These are phyloP conservation scores for Arabis hirsuta DNA, from an alignment of 345 rosid species.

Conservation along the genomic window DNA sequence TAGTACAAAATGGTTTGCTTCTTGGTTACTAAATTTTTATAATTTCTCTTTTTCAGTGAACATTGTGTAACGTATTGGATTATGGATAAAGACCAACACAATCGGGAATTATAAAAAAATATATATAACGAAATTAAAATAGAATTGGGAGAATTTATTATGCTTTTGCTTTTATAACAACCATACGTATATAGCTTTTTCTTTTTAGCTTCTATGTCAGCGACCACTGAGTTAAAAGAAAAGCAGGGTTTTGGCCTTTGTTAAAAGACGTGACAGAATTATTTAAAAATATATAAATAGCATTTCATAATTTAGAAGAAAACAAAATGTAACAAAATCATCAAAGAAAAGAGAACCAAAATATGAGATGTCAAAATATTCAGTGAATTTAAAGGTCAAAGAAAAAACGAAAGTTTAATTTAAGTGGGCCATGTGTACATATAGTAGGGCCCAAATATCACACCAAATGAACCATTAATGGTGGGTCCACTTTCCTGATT, in stretches of 20 bases:
- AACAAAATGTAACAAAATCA: neutral
- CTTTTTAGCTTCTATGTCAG: conserved; percentile 44
- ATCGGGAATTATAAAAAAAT: neutral
- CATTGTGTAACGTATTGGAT: neutral
- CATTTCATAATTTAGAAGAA: conserved; percentile 21
- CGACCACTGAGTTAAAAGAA: conserved; percentile 44
- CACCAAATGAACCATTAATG: conserved; percentile 31
- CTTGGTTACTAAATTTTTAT: neutral
- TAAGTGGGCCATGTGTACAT: conserved; percentile 35
- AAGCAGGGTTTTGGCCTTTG: conserved; percentile 46
- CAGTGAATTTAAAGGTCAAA: conserved; percentile 35
- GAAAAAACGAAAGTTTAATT: conserved; percentile 25
- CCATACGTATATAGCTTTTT: conserved; percentile 32
- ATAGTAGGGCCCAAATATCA: conserved; percentile 32
- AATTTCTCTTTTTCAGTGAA: conserved; percentile 18
- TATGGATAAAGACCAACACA: conserved; percentile 23
- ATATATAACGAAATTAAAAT: neutral
- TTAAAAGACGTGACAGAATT: conserved; percentile 47
- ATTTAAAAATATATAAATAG: neutral
- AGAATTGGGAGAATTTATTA: conserved; percentile 7
- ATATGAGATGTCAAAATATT: conserved; percentile 22
- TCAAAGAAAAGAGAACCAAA: neutral
- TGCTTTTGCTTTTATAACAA: conserved; percentile 41
- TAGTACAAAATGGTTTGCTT: neutral
- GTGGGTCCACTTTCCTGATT: conserved; percentile 26